phyloP scores from a whole-genome alignment of 441 rosid genomes.

The Gossypium schwendimanii region DNA sequence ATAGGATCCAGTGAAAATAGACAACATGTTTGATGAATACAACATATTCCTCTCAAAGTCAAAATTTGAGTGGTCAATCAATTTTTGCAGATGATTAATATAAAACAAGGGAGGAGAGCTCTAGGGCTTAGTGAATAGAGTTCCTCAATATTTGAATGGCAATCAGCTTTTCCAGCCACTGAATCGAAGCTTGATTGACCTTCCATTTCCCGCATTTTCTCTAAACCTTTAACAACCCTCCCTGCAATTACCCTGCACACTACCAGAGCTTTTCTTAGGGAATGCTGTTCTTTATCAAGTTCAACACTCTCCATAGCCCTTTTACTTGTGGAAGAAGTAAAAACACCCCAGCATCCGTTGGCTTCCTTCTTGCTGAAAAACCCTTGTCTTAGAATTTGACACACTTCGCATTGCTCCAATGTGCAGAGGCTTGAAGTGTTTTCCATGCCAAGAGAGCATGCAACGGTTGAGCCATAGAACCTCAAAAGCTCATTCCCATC shows the following conservation, averaged over 20 bases:
- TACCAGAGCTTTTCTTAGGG: constrained; percentile 70
- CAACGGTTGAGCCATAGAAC: constrained; percentile 70
- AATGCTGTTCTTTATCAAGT: constrained; percentile 35
- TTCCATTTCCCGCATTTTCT: constrained; percentile 64
- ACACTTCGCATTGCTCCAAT: constrained; percentile 68
- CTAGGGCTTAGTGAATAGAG: constrained; percentile 81
- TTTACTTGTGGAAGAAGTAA: constrained; percentile 88
- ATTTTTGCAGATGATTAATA: constrained; percentile 69
- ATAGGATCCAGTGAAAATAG: background rate
- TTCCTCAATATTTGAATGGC: constrained; percentile 84
- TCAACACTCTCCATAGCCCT: constrained; percentile 71
- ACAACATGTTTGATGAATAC: background rate
- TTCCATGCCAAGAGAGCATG: constrained; percentile 72
- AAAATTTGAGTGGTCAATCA: background rate
- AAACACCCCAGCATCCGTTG: constrained; percentile 67
- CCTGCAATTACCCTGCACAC: constrained; percentile 94
- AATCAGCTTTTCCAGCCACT: constrained; percentile 82
- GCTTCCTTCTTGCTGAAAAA: constrained; percentile 71
- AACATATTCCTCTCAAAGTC: background rate
- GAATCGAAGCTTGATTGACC: constrained; percentile 86
- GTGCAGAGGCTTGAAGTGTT: constrained; percentile 68
- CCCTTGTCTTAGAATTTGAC: constrained; percentile 65
- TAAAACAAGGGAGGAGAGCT: constrained; percentile 94
- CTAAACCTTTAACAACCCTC: constrained; percentile 81
- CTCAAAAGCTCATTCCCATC: constrained; percentile 92